Conservation (phyloP, 345 rosid genomes). For the Mercurialis annua region DNA sequence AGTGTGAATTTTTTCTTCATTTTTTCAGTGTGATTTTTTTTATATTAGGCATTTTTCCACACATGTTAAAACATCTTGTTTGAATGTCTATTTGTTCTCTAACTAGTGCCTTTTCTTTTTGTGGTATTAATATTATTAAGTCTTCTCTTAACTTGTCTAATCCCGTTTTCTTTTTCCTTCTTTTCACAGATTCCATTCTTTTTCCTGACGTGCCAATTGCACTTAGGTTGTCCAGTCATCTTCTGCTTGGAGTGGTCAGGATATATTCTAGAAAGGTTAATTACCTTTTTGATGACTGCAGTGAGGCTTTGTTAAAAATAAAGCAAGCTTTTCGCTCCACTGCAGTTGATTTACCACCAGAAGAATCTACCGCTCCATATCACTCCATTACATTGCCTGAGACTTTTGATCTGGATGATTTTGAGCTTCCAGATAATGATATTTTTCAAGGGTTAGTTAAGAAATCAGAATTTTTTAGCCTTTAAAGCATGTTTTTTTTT, state of each 20-base stretch:
- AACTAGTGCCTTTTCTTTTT: background rate
- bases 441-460: constrained; percentile 85
- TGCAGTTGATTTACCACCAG: constrained; percentile 97
- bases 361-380: constrained; percentile 97
- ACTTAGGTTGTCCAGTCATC: constrained; percentile 91
- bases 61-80: background rate
- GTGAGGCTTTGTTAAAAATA: constrained; percentile 94
- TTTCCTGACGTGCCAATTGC: constrained; percentile 99
- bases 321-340: constrained; percentile 99
- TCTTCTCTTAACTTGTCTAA: constrained; percentile 15
- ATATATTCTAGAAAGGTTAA: constrained; percentile 94
- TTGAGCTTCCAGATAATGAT: constrained; percentile 98
- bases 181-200: constrained; percentile 81
- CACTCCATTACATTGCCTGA: constrained; percentile 98
- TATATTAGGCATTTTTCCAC: background rate
- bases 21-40: background rate
- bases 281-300: constrained; percentile 99
- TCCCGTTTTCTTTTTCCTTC: background rate
- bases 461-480: background rate
- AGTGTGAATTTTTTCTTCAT: too few species aligned
- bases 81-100: constrained; percentile 1
- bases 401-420: constrained; percentile 99
- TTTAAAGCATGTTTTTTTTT: background rate
- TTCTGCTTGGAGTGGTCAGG: constrained; percentile 98
- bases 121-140: constrained; percentile 3